These are phyloP conservation scores for Cercospora sp. DNA, from an alignment of 2,329 filamentous ascomycete genomes.

Conservation along the genomic window DNA sequence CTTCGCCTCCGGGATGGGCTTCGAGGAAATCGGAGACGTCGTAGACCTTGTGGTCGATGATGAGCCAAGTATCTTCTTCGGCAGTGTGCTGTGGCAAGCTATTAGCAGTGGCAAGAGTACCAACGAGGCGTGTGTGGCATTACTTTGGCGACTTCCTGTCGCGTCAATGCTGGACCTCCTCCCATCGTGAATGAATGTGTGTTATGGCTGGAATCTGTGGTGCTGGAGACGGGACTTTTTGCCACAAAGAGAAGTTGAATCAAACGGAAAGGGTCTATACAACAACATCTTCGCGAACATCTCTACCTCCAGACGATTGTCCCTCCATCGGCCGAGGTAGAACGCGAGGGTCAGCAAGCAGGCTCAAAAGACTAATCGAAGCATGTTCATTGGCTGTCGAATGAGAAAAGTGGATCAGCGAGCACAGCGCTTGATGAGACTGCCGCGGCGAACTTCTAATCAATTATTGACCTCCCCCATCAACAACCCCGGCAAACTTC, in stretches of 20 bases:
- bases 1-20: constrained; percentile 79
- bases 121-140: not conserved
- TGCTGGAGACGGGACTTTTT: not conserved
- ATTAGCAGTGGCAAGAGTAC: constrained; percentile 9
- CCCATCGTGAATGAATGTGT: constrained; percentile 5
- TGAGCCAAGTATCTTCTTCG: constrained; percentile 76
- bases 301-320: not conserved
- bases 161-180: constrained; percentile 23
- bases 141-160: constrained; percentile 37
- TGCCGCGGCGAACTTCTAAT: too few relatives aligned
- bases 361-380: constrained; percentile 11
- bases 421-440: not conserved
- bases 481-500: too few relatives aligned
- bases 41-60: constrained; percentile 85
- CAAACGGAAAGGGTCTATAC: not conserved
- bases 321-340: constrained; percentile 10
- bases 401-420: not conserved
- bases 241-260: not conserved
- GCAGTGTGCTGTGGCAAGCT: constrained; percentile 60
- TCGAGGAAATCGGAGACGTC: constrained; percentile 83
- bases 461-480: too few relatives aligned
- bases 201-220: not conserved
- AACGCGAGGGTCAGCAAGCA: constrained; percentile 1
- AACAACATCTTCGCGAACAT: constrained; percentile 4
- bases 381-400: not conserved